Percentiles rank a stretch among this genome's conserved stretches.
phyloP scores from a whole-genome alignment of 2,329 filamentous ascomycete species.

The Ceratocystis eucalypticola region DNA sequence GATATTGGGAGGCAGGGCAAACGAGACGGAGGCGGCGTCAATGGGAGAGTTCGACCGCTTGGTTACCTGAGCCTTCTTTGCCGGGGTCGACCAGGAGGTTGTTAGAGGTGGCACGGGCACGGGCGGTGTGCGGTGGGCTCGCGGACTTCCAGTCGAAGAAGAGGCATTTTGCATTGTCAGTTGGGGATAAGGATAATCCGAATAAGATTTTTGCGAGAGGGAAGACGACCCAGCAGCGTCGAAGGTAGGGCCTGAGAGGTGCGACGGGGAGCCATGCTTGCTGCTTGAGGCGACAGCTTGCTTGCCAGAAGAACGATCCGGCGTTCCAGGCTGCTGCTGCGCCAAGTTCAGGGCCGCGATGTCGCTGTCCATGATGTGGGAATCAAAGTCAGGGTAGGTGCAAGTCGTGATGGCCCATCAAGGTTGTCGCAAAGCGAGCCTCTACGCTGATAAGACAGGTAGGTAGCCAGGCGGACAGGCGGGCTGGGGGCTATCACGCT shows the following conservation, averaged over 20 bases:
- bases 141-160: slow-evolving; percentile 11
- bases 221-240: slow-evolving; percentile 11
- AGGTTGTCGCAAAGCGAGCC: background rate
- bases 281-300: slow-evolving; percentile 3
- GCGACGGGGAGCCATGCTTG: background rate
- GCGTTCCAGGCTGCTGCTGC: slow-evolving; percentile 13
- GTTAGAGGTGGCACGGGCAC: slow-evolving; percentile 25
- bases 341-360: background rate
- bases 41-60: slow-evolving; percentile 33
- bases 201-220: slow-evolving; percentile 11
- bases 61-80: slow-evolving; percentile 15
- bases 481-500: background rate
- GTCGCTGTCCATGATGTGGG: slow-evolving; percentile 12
- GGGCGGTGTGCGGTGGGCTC: slow-evolving; percentile 31
- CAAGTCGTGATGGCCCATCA: background rate
- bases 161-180: slow-evolving; percentile 1
- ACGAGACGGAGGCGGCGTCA: slow-evolving; percentile 40
- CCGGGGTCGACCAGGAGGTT: slow-evolving; percentile 16
- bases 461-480: background rate
- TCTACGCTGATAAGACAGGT: background rate
- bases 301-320: slow-evolving; percentile 15
- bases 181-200: slow-evolving; percentile 18
- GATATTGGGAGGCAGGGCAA: slow-evolving; percentile 41
- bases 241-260: slow-evolving; percentile 10
- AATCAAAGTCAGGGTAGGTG: background rate